phyloP scores from a whole-genome alignment of 2,329 filamentous ascomycete genomes.

The Chrysoporthe cubensis region DNA sequence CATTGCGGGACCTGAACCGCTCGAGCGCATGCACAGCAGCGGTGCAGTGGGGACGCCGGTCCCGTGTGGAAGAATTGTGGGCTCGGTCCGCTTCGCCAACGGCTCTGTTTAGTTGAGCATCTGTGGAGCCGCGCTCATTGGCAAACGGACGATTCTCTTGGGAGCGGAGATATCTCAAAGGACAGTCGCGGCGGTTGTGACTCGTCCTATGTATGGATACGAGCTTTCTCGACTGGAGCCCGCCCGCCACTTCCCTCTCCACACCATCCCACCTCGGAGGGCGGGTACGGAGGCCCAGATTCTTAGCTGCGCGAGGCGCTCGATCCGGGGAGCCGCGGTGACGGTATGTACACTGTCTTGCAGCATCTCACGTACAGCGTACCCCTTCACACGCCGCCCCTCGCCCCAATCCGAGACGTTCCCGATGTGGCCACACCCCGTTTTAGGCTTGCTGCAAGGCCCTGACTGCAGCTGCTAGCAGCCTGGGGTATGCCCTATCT shows the following conservation, averaged over 20 bases:
- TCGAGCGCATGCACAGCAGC: constrained; percentile 1
- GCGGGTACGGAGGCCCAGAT: constrained; percentile 17
- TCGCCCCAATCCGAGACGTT: background rate
- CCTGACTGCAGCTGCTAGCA: constrained; percentile 15
- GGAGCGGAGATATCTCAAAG: background rate
- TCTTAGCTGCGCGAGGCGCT: constrained; percentile 13
- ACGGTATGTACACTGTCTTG: constrained; percentile 12
- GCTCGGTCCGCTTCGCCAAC: constrained; percentile 1
- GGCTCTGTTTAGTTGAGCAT: background rate
- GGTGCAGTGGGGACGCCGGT: background rate
- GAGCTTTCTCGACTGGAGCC: constrained; percentile 7
- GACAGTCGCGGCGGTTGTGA: background rate
- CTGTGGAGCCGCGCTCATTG: constrained; percentile 11
- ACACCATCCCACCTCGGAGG: background rate
- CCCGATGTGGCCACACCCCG: constrained; percentile 1
- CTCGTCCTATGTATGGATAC: constrained; percentile 13
- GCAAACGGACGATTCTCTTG: background rate
- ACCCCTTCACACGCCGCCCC: background rate
- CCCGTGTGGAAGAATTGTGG: background rate
- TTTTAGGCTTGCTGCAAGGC: constrained; percentile 20
- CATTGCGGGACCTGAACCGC: constrained; percentile 1
- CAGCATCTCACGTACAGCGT: constrained; percentile 16
- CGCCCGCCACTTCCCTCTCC: constrained; percentile 9
- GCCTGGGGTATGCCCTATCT: background rate
- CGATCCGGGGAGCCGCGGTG: constrained; percentile 24